Percentiles rank a stretch among this genome's conserved stretches.
Conservation (phyloP, 2,329 filamentous ascomycete species). For the Metarhizium rileyi region DNA sequence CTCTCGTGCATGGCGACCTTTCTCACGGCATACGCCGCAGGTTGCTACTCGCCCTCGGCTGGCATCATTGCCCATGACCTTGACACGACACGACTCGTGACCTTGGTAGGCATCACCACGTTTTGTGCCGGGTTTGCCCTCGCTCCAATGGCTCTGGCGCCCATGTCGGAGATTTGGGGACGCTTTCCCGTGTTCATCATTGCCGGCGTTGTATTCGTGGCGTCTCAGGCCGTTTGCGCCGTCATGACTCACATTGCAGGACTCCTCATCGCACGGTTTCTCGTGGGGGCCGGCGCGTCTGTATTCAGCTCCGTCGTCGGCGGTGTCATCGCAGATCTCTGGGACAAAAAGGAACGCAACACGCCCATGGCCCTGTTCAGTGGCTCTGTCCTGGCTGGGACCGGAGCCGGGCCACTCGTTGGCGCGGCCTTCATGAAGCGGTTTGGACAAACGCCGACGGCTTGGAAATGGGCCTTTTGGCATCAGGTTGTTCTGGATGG, state of each 20-base stretch:
- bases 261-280: slow-evolving; percentile 66
- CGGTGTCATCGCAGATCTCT: slow-evolving; percentile 84
- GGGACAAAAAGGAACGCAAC: slow-evolving; percentile 68
- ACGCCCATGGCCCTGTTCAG: slow-evolving; percentile 85
- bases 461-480: slow-evolving; percentile 86
- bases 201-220: slow-evolving; percentile 62
- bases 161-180: slow-evolving; percentile 82
- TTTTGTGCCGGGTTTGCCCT: slow-evolving; percentile 76
- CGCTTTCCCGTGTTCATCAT: slow-evolving; percentile 72
- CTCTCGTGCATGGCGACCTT: slow-evolving; percentile 69
- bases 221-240: slow-evolving; percentile 64
- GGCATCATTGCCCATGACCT: slow-evolving; percentile 57
- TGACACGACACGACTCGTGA: slow-evolving; percentile 52
- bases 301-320: slow-evolving; percentile 83
- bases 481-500: slow-evolving; percentile 65
- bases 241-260: slow-evolving; percentile 59
- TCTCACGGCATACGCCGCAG: slow-evolving; percentile 71
- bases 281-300: slow-evolving; percentile 67
- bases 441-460: slow-evolving; percentile 30
- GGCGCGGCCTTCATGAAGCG: slow-evolving; percentile 59
- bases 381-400: slow-evolving; percentile 68
- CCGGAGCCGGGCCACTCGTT: slow-evolving; percentile 67
- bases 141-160: slow-evolving; percentile 80
- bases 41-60: slow-evolving; percentile 65
- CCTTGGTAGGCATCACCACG: slow-evolving; percentile 66